These are phyloP conservation scores for Aspergillus caelatus DNA, from an alignment of 2,329 filamentous ascomycete species.

Conservation along the genomic window DNA sequence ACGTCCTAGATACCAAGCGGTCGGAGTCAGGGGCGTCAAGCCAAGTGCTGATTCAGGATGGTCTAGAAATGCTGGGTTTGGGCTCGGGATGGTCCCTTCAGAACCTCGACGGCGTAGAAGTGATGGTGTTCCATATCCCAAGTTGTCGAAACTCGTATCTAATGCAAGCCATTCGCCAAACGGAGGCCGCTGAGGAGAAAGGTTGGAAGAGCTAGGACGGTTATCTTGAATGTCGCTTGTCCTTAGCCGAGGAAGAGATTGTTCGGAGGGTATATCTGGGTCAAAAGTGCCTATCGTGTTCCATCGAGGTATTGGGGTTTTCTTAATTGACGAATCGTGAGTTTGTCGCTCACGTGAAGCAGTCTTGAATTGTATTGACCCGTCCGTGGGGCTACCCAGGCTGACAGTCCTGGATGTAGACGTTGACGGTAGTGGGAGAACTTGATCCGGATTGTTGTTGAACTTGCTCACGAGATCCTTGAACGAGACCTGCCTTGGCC, in stretches of 20 bases:
- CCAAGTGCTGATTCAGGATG: slow-evolving; percentile 45
- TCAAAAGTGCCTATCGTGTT: slow-evolving; percentile 21
- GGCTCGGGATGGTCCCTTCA: slow-evolving; percentile 67
- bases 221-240: slow-evolving; percentile 10
- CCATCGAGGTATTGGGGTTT: slow-evolving; percentile 19
- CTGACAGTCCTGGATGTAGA: slow-evolving; percentile 42
- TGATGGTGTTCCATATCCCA: slow-evolving; percentile 61
- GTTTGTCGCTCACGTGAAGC: slow-evolving; percentile 28
- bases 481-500: slow-evolving; percentile 66
- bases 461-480: slow-evolving; percentile 80
- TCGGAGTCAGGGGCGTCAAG: slow-evolving; percentile 65
- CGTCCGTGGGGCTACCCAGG: slow-evolving; percentile 32
- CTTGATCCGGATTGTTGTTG: slow-evolving; percentile 62
- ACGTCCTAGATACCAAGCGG: slow-evolving; percentile 64
- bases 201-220: slow-evolving; percentile 25
- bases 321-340: slow-evolving; percentile 19
- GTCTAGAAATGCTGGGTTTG: slow-evolving; percentile 48
- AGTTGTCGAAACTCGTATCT: slow-evolving; percentile 55
- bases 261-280: slow-evolving; percentile 9
- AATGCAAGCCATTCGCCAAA: slow-evolving; percentile 76
- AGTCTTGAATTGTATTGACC: slow-evolving; percentile 31
- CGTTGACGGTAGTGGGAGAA: slow-evolving; percentile 44
- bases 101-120: slow-evolving; percentile 65
- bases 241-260: slow-evolving; percentile 7
- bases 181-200: slow-evolving; percentile 58